Evolutionary conservation across 2,329 filamentous ascomycete genomes (phyloP).

Genomic region (Arthrobotrys conoides): DNA sequence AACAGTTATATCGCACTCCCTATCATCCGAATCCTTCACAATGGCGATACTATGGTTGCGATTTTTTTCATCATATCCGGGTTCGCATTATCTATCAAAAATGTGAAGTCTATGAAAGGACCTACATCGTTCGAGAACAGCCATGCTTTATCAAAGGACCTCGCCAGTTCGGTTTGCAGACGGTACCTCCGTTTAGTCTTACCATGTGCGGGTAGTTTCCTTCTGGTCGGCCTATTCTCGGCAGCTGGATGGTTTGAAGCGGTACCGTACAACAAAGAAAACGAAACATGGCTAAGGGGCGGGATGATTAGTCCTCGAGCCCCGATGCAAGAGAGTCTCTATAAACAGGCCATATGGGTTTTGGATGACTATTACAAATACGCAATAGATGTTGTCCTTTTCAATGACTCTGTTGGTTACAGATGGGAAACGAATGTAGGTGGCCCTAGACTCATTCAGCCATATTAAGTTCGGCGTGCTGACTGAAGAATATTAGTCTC

Average conservation of each 20-base stretch:
- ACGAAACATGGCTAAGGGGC: neutral
- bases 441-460: neutral
- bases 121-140: slow-evolving; percentile 10
- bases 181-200: slow-evolving; percentile 39
- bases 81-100: slow-evolving; percentile 46
- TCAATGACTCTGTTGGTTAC: neutral
- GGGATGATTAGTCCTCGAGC: slow-evolving; percentile 26
- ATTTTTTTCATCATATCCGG: slow-evolving; percentile 53
- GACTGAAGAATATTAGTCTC: slow-evolving; percentile 59
- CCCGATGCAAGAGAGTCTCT: slow-evolving; percentile 20
- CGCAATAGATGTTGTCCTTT: slow-evolving; percentile 1
- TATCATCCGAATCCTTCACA: slow-evolving; percentile 38
- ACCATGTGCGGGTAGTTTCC: slow-evolving; percentile 33
- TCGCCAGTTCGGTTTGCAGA: slow-evolving; percentile 41
- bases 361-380: slow-evolving; percentile 31
- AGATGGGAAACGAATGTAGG: slow-evolving; percentile 43
- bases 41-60: slow-evolving; percentile 42
- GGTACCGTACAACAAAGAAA: slow-evolving; percentile 15
- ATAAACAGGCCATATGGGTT: slow-evolving; percentile 25
- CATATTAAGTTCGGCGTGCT: neutral
- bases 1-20: slow-evolving; percentile 30
- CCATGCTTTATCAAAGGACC: slow-evolving; percentile 26
- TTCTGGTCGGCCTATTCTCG: slow-evolving; percentile 30
- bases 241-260: slow-evolving; percentile 42
- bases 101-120: slow-evolving; percentile 10